Conservation (phyloP, 106 monocot genomes). For the Iris macrosiphon region DNA sequence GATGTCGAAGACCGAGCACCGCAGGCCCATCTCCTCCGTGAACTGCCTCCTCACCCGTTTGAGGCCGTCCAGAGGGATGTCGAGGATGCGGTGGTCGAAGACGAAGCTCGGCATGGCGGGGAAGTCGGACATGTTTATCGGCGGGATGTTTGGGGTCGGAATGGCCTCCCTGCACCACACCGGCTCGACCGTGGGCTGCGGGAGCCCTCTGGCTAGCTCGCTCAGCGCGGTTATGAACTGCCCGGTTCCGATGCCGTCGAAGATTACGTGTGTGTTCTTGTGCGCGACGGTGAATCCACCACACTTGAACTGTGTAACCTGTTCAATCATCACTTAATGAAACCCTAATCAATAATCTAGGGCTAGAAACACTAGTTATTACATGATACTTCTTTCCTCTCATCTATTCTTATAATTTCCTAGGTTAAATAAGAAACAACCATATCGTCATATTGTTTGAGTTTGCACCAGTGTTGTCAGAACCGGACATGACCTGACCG, state of each 20-base stretch:
- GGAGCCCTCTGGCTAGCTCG: slow-evolving; percentile 9
- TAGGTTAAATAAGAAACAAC: too few relatives aligned
- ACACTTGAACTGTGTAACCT: slow-evolving; percentile 18
- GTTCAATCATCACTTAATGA: too few relatives aligned
- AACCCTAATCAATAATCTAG: too few relatives aligned
- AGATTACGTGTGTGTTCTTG: slow-evolving; percentile 5
- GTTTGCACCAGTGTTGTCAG: too few relatives aligned
- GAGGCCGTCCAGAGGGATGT: neutral
- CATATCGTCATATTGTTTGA: too few relatives aligned
- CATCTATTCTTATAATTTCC: too few relatives aligned
- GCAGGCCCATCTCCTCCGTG: too few relatives aligned
- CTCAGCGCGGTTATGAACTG: slow-evolving; percentile 8
- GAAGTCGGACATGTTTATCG: too few relatives aligned
- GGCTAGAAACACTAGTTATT: too few relatives aligned
- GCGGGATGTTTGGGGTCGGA: neutral
- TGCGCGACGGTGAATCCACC: slow-evolving; percentile 10
- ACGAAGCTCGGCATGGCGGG: neutral
- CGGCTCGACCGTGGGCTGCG: neutral
- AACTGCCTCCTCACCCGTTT: neutral
- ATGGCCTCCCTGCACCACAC: slow-evolving; percentile 5
- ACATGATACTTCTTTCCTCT: too few relatives aligned
- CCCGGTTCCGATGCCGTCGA: slow-evolving; percentile 10
- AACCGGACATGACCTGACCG: too few relatives aligned
- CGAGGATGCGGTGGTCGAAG: neutral
- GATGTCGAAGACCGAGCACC: slow-evolving; percentile 11